Conservation (phyloP, 2,329 filamentous ascomycete genomes). For the Fusarium haematococcum region DNA sequence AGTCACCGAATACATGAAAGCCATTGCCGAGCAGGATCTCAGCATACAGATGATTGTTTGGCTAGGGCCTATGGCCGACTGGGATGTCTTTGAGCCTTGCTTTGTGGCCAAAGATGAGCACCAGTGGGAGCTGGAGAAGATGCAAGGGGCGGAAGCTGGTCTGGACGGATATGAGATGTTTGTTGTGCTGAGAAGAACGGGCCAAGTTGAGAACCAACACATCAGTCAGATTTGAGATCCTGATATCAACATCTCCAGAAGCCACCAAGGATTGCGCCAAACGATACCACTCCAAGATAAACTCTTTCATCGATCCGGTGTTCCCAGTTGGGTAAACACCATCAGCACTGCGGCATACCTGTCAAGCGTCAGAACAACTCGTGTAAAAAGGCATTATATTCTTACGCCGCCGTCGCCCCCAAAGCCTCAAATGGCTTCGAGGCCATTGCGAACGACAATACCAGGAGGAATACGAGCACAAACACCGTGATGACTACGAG, state of each 20-base stretch:
- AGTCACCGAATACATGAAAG: constrained; percentile 43
- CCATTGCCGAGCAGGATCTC: constrained; percentile 3
- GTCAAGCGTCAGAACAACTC: not conserved
- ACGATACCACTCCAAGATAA: not conserved
- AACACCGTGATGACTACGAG: constrained; percentile 49
- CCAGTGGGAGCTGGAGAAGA: not conserved
- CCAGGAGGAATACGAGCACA: constrained; percentile 27
- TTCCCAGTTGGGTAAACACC: constrained; percentile 15
- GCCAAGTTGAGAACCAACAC: not conserved
- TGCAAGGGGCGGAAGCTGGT: constrained; percentile 28
- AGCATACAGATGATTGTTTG: constrained; percentile 34
- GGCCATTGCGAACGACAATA: constrained; percentile 25
- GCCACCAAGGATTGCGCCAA: not conserved
- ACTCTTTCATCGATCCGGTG: not conserved
- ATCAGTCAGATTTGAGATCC: no score
- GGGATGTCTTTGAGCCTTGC: constrained; percentile 39
- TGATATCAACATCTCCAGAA: not conserved
- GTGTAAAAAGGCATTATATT: not conserved
- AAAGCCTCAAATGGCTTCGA: constrained; percentile 34
- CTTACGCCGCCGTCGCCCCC: constrained; percentile 36
- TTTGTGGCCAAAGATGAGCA: constrained; percentile 10
- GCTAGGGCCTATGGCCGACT: constrained; percentile 44
- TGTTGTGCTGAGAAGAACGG: constrained; percentile 21
- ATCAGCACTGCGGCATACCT: constrained; percentile 27
- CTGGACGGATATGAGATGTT: constrained; percentile 40